Base-by-base conservation (phyloP, 2,329 filamentous ascomycete species). In the Alternaria metachromatica region DNA sequence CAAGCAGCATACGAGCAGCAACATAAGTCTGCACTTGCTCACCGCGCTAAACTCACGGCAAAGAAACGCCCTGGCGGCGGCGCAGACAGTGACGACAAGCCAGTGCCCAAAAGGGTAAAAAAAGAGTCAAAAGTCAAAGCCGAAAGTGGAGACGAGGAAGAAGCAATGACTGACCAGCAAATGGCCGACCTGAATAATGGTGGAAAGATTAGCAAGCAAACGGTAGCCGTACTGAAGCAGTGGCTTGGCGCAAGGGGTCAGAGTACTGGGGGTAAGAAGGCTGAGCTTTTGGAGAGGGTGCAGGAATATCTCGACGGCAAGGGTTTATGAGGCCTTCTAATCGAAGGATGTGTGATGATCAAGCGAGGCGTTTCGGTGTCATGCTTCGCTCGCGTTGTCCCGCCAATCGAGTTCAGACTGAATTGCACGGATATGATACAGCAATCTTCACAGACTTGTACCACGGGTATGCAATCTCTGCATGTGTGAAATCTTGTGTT, bases 1-100 rank as follows among this genome's bases (percentile, higher is more conserved):
- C 87, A 91, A 28, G 81, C 86, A 9, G 88, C 89, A 61, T 85
- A 84, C 68, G 78, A 80, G 11, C 75, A 80, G 30, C 75, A 81
- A 23, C 72, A 77, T 11, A 76, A 78, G 12, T 74, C 79, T 6
- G 79, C 80, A 11, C 77, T 84, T 7, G 80, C 82, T 18, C 80
- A 81, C 4, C 76, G 79, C 13, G 81, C 81, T 0, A 82, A 84
- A 21, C 74, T 78, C 1, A 55, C 61, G 6, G 66, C 66, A 3
- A 72, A 71, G 55, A 88, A 89, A 72, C 80, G 87, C 25, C 70
- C 76, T 11, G 63, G 57, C 58, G 50, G 56, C 12, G 56, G 30
- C 12, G 56, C 51, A 5, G 57, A 55, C 5, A 65, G 56, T 4
- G 67, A 66, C 12, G 69, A 71, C 6, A 71, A 72, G 49, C 67